Evolutionary conservation across 345 rosid species (phyloP).

Genomic region (Populus euphratica): DNA sequence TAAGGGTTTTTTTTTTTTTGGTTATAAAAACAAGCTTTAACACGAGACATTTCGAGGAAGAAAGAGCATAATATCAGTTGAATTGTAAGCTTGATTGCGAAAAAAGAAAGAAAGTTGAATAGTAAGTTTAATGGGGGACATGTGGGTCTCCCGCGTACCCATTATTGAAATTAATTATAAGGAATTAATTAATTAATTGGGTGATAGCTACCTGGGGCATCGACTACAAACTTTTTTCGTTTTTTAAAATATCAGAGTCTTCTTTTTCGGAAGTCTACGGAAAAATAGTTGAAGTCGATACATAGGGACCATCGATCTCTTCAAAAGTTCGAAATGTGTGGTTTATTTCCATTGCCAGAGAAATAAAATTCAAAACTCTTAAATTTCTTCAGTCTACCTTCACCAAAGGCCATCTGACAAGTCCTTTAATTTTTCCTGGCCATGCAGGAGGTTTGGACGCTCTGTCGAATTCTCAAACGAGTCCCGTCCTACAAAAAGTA

Average conservation of each 20-base stretch:
- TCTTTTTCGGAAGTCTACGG: neutral
- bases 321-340: neutral
- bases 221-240: neutral
- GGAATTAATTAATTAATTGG: neutral
- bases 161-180: neutral
- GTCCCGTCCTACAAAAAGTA: conserved; percentile 39
- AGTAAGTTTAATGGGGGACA: neutral
- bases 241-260: neutral
- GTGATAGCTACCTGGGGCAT: neutral
- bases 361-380: neutral
- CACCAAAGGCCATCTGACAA: too few relatives aligned
- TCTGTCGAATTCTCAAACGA: conserved; percentile 73
- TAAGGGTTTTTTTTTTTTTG: too few relatives aligned
- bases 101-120: neutral
- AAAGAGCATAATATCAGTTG: too few relatives aligned
- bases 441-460: conserved; percentile 79
- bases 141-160: neutral
- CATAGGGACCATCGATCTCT: neutral
- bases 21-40: too few relatives aligned
- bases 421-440: neutral
- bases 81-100: too few relatives aligned
- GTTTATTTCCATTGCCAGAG: neutral
- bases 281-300: neutral
- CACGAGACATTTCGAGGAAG: too few relatives aligned
- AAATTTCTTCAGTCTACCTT: neutral